phyloP scores from a whole-genome alignment of 2,329 filamentous ascomycete genomes.

The Saccharata proteae region DNA sequence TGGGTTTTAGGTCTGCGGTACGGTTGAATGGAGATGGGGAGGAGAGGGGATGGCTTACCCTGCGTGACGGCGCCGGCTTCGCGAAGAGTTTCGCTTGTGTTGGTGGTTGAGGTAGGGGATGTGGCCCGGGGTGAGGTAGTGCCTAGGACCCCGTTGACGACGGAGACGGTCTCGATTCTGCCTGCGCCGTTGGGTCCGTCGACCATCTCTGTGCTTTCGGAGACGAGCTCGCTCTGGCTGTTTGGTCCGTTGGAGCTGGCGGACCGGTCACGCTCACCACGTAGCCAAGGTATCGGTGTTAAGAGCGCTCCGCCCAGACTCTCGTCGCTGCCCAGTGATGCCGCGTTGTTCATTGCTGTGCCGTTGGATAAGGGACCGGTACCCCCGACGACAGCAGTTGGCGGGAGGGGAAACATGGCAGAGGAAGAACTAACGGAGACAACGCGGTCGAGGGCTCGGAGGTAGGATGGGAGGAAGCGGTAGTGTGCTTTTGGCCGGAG shows the following conservation, averaged over 20 bases:
- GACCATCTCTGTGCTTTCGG: conserved; percentile 67
- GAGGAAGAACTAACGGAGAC: conserved; percentile 77
- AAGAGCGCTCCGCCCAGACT: conserved; percentile 79
- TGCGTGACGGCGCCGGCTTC: conserved; percentile 55
- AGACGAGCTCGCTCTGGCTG: conserved; percentile 47
- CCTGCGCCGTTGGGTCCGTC: conserved; percentile 70
- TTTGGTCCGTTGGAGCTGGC: conserved; percentile 13
- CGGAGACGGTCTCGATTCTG: conserved; percentile 68
- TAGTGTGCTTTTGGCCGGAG: conserved; percentile 69
- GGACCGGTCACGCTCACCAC: conserved; percentile 16
- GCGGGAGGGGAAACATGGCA: conserved; percentile 71
- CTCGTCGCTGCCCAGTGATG: conserved; percentile 68
- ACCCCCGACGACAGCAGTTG: conserved; percentile 35
- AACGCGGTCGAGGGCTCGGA: conserved; percentile 82
- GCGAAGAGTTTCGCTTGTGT: conserved; percentile 20
- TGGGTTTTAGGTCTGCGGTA: no score
- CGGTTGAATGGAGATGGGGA: no score
- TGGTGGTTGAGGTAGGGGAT: conserved; percentile 9
- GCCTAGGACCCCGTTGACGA: conserved; percentile 59
- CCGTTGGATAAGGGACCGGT: conserved; percentile 37
- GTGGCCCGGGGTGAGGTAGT: conserved; percentile 25
- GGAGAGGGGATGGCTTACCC: no score
- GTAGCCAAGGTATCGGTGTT: conserved; percentile 87
- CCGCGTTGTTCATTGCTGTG: conserved; percentile 47
- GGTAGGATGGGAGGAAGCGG: conserved; percentile 66